Evolutionary conservation across 2,329 filamentous ascomycete species (phyloP).

Genomic region (Colletotrichum sp.): DNA sequence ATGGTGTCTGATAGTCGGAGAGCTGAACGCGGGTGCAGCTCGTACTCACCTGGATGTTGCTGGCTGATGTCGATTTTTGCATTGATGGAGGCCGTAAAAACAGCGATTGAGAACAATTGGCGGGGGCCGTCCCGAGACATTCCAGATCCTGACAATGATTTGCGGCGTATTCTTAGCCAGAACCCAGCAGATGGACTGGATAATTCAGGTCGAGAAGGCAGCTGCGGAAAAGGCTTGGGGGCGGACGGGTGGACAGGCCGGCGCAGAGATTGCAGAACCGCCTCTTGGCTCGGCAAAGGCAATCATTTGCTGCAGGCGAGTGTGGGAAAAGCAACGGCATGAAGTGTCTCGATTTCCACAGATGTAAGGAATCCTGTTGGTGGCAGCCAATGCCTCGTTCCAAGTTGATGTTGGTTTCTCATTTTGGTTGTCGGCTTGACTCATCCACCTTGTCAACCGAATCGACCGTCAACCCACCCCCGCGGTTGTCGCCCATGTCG

Average conservation of each 20-base stretch:
- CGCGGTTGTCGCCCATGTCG: constrained; percentile 3
- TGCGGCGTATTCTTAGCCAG: neutral
- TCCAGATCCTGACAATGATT: neutral
- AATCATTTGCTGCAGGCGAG: neutral
- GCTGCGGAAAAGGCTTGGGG: neutral
- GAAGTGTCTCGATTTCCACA: neutral
- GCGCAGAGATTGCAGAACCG: constrained; percentile 1
- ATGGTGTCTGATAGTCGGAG: neutral
- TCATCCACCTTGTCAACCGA: neutral
- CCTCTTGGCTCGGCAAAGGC: constrained; percentile 5
- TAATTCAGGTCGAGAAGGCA: neutral
- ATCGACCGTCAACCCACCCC: neutral
- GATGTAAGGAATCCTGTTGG: neutral
- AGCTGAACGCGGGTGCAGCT: neutral
- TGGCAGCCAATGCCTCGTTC: neutral
- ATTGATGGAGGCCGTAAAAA: neutral
- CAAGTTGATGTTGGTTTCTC: constrained; percentile 8
- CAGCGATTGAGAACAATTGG: neutral
- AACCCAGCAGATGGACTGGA: neutral
- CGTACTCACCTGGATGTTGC: neutral
- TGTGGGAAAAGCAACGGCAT: neutral
- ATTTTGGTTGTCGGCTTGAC: neutral
- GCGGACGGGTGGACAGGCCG: neutral
- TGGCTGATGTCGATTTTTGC: neutral
- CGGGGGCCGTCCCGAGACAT: constrained; percentile 4